These are phyloP conservation scores for Mycena venus DNA, from an alignment of 768 basidiomycete species.

Conservation along the genomic window DNA sequence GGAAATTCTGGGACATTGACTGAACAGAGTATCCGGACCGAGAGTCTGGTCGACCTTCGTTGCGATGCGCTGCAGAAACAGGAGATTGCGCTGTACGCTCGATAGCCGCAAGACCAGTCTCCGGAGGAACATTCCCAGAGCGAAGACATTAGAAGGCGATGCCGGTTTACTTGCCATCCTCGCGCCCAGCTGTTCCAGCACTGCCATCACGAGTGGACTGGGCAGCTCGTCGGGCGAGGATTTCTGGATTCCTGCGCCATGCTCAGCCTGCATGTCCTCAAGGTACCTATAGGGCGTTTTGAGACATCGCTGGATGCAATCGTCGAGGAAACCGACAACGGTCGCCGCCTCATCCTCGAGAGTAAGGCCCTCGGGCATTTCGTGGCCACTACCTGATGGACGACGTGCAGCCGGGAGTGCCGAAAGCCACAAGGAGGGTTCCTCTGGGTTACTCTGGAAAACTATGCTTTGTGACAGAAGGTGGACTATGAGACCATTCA, in stretches of 20 bases:
- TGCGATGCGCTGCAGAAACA: conserved; percentile 50
- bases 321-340: conserved; percentile 82
- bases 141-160: conserved; percentile 71
- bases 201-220: conserved; percentile 84
- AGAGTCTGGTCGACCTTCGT: conserved; percentile 54
- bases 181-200: conserved; percentile 82
- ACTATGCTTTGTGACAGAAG: conserved; percentile 81
- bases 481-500: conserved; percentile 68
- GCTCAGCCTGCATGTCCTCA: conserved; percentile 69
- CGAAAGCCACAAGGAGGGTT: conserved; percentile 81
- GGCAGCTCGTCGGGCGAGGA: conserved; percentile 54
- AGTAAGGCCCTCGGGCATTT: conserved; percentile 65
- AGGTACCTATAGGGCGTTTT: conserved; percentile 91
- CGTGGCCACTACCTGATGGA: conserved; percentile 35
- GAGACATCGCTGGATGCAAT: conserved; percentile 84
- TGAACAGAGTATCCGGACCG: conserved; percentile 43
- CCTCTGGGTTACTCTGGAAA: conserved; percentile 82
- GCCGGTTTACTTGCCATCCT: conserved; percentile 72
- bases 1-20: conserved; percentile 49
- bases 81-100: conserved; percentile 63
- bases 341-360: conserved; percentile 69
- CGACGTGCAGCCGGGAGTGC: conserved; percentile 65
- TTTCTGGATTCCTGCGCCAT: conserved; percentile 15
- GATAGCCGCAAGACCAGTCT: conserved; percentile 70
- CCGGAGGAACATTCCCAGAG: conserved; percentile 74